A percentile compares a stretch with the other conserved stretches of the same genome.
Conservation (phyloP, 495 filamentous ascomycete species). For the Cercophora samala region DNA sequence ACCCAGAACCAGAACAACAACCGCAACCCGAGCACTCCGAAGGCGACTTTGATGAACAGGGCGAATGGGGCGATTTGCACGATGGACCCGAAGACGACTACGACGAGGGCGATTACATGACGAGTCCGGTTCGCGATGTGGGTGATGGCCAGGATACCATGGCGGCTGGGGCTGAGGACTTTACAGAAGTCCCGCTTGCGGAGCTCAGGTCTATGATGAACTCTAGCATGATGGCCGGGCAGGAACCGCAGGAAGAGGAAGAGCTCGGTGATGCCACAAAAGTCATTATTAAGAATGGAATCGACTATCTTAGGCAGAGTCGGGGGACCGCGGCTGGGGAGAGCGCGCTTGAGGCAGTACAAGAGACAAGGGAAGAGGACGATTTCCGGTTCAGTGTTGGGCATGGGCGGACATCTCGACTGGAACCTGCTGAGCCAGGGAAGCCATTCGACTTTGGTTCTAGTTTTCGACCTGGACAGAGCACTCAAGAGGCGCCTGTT, state of each 20-base stretch:
- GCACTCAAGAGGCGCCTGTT: background rate
- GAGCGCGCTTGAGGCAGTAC: background rate
- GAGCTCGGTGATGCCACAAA: slow-evolving; percentile 46
- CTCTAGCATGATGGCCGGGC: slow-evolving; percentile 32
- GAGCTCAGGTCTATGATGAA: slow-evolving; percentile 42
- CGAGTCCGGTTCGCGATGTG: slow-evolving; percentile 10
- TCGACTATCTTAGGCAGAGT: slow-evolving; percentile 42
- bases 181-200: slow-evolving; percentile 49
- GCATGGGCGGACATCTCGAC: background rate
- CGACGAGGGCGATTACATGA: slow-evolving; percentile 25
- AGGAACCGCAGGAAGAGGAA: slow-evolving; percentile 20
- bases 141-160: slow-evolving; percentile 39
- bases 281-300: slow-evolving; percentile 42
- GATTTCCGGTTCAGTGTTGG: background rate
- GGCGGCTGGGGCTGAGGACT: slow-evolving; percentile 42
- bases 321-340: slow-evolving; percentile 12
- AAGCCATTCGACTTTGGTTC: background rate
- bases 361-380: background rate
- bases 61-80: slow-evolving; percentile 23
- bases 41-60: slow-evolving; percentile 13
- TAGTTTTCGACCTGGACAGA: background rate
- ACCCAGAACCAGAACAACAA: slow-evolving; percentile 3
- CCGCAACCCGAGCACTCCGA: slow-evolving; percentile 18
- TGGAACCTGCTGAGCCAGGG: no score
- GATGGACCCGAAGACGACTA: slow-evolving; percentile 24